Evolutionary conservation across 768 basidiomycete genomes (phyloP).

Genomic region (Suillus occidentalis): DNA sequence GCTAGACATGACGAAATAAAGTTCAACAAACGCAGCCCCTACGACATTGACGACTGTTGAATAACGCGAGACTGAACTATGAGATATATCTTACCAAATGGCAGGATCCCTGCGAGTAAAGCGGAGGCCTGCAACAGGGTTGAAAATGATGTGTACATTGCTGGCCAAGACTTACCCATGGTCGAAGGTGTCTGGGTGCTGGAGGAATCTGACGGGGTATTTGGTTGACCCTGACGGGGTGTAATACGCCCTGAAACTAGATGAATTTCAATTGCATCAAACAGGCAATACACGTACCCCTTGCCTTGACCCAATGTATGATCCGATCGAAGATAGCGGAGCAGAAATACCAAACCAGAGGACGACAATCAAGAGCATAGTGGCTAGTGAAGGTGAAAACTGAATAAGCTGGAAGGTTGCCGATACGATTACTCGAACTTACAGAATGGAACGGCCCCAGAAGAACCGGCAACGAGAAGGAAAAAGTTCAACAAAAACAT

Average conservation of each 20-base stretch:
- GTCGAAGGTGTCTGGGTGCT: conserved; percentile 76
- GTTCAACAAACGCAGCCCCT: conserved; percentile 94
- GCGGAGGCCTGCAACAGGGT: conserved; percentile 53
- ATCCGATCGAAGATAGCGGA: conserved; percentile 83
- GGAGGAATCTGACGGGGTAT: conserved; percentile 98
- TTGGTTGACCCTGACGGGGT: conserved; percentile 87
- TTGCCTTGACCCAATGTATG: conserved; percentile 83
- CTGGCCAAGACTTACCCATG: conserved; percentile 55
- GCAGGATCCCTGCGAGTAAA: conserved; percentile 86
- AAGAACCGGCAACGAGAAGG: conserved; percentile 80
- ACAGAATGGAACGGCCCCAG: conserved; percentile 97
- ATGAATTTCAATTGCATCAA: conserved; percentile 8
- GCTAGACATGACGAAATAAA: conserved; percentile 89
- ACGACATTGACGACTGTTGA: conserved; percentile 5
- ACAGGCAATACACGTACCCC: conserved; percentile 54
- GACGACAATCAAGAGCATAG: conserved; percentile 79
- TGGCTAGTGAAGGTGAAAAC: conserved; percentile 45
- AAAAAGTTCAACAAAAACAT: conserved; percentile 93
- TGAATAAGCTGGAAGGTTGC: not conserved
- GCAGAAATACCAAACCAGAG: conserved; percentile 95
- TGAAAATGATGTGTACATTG: conserved; percentile 10
- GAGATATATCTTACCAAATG: conserved; percentile 63
- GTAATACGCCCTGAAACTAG: conserved; percentile 54
- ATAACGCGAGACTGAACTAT: conserved; percentile 1
- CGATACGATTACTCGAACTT: conserved; percentile 16